Evolutionary conservation across 345 rosid genomes (phyloP).

Genomic region (Sisymbrium altissimum): DNA sequence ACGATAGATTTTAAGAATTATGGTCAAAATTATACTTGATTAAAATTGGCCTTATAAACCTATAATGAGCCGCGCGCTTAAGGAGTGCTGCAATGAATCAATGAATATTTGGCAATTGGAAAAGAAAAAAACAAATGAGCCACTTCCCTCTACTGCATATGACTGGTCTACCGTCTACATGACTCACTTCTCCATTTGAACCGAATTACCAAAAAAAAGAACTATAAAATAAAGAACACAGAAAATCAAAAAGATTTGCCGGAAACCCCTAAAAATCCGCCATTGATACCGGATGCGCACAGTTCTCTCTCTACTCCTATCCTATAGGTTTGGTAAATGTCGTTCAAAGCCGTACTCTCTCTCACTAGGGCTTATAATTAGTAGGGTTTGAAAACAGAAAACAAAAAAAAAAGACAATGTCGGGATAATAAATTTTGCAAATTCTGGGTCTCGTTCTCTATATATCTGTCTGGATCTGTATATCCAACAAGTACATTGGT

Average conservation of each 20-base stretch:
- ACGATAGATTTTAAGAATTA: background rate
- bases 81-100: background rate
- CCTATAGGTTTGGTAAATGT: constrained; percentile 32
- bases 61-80: too few species aligned
- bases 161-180: background rate
- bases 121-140: background rate
- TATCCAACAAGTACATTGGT: constrained; percentile 11
- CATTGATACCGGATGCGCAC: constrained; percentile 30
- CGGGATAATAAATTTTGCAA: background rate
- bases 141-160: background rate
- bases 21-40: background rate
- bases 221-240: background rate
- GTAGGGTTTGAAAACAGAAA: constrained; percentile 18
- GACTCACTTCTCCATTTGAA: constrained; percentile 1
- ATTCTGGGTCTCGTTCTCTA: constrained; percentile 7
- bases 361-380: constrained; percentile 16
- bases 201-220: background rate
- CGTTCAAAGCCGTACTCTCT: constrained; percentile 11
- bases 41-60: background rate
- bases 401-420: background rate
- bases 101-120: background rate
- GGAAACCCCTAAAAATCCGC: constrained; percentile 31
- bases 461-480: constrained; percentile 24
- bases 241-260: background rate
- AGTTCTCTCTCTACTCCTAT: constrained; percentile 22